phyloP scores from a whole-genome alignment of 2,329 filamentous ascomycete genomes.

The Dothidotthia symphoricarpi region DNA sequence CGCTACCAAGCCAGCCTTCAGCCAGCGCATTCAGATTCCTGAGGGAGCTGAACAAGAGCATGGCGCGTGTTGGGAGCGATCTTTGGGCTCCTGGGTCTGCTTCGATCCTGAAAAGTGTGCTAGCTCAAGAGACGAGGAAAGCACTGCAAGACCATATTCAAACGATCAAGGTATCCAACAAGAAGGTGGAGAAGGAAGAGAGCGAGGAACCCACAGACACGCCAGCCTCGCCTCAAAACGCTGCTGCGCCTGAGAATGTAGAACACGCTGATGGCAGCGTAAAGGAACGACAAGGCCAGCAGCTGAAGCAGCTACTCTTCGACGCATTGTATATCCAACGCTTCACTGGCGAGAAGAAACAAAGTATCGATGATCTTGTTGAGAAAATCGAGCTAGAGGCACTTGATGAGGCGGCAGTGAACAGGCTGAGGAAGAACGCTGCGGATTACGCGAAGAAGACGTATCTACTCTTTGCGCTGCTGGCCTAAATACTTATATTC shows the following conservation, averaged over 20 bases:
- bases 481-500: constrained; percentile 50
- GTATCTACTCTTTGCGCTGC: constrained; percentile 74
- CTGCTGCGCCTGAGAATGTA: too few species aligned
- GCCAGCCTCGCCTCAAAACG: neutral
- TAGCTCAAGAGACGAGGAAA: constrained; percentile 53
- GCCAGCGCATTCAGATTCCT: constrained; percentile 71
- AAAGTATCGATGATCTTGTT: constrained; percentile 6
- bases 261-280: constrained; percentile 1
- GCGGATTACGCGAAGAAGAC: constrained; percentile 82
- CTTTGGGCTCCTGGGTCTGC: constrained; percentile 76
- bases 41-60: constrained; percentile 61
- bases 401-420: constrained; percentile 50
- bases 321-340: constrained; percentile 46
- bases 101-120: constrained; percentile 57
- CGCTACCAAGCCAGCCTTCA: constrained; percentile 75
- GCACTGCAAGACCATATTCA: constrained; percentile 38
- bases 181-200: neutral
- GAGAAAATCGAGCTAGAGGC: constrained; percentile 47
- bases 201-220: neutral
- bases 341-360: constrained; percentile 13
- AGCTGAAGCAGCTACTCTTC: constrained; percentile 44
- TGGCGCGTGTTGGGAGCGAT: constrained; percentile 71
- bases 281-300: constrained; percentile 19
- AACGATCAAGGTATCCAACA: constrained; percentile 4
- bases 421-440: constrained; percentile 60